Base-by-base conservation (phyloP, 139 green algal genomes). In the Penium margaritaceum region DNA sequence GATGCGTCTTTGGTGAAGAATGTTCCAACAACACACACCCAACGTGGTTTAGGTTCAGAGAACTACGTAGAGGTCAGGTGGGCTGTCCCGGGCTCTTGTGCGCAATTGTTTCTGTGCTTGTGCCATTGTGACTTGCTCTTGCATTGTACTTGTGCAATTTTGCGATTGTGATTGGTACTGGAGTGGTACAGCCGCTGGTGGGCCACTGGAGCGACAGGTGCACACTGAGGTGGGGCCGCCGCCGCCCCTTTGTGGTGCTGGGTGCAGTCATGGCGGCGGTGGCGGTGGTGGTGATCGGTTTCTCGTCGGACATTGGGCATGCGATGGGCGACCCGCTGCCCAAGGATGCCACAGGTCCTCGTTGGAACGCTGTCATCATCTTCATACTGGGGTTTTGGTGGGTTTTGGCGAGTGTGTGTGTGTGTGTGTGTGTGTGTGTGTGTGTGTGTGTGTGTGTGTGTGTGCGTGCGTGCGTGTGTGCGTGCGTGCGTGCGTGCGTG, bases 171-270 rank as follows among this genome's bases (percentile, higher is more conserved):
- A n/a, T n/a, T n/a, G n/a, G n/a, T n/a, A n/a, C n/a, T n/a, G n/a
- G n/a, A n/a, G n/a, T n/a, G n/a, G n/a, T 77, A 15, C 67, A 82
- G 57, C 75, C 68, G 5, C 47, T 78, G 24, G 36, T 82, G 19
- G 75, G 75, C 21, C 60, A 77, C n/a, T 82, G 44, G 41, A 82
- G 70, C 5, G 75, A 82, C 43, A 73, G 34, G 38, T 79, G 75
- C 43, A 53, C 7, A 21, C 53, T 44, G 41, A 63, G 30, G 39
- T 82, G 36, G 58, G 75, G 75, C 0, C 75, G 54, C 14, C 47
- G 75, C n/a, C 51, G 75, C 1, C 75, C 75, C 2, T 79, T 82
- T 34, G 80, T 82, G 19, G 32, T 73, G 9, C 53, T 29, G 14
- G 75, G 75, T 6, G 70, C 70, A 5, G n/a, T 57, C 21, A 30